Base-by-base conservation (phyloP, 129 eudicot genomes). In the Glebionis coronaria region DNA sequence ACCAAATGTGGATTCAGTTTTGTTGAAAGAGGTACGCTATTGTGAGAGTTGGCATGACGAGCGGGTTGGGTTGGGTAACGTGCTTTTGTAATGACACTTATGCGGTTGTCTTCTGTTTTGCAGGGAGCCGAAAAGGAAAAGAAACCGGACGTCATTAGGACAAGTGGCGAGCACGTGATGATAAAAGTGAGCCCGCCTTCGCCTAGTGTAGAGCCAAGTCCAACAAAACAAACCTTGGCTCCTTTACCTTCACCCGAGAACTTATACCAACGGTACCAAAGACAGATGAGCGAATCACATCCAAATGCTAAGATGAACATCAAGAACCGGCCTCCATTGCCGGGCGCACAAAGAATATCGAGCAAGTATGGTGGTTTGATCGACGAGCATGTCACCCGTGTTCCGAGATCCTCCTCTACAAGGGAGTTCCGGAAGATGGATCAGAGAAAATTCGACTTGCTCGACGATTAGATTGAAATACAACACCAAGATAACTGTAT, bases 361-460 rank as follows among this genome's bases (percentile, higher is more conserved):
- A 60, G 38, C 40, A 79, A 70, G 58, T 73, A 79, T 42, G 54
- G 44, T 20, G 58, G 56, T 42, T 65, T 70, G 60, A 60, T 23
- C 4, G 84, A 77, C 20, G 57, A 57, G 47, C 58, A 73, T 65
- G 42, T 70, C 31, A 73, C 72, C 70, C 76, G 56, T 51, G 80
- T 80, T 25, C 82, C 79, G 16, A 84, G 90, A 70, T 87, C 95
- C 5, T 74, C 76, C 2, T 87, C 95, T 13, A 76, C 85, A 19
- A 78, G 88, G 75, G 95, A 87, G 42, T 77, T 50, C 52, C 55
- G 87, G 28, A 72, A 69, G 49, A 53, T 55, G 71, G 87, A 74
- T 46, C 65, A 62, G 21, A 67, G 69, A 46, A 84, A 71, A 44
- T 72, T 70, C 44, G 42, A 66, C 31, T 56, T 78, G 55, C 54